phyloP scores from a whole-genome alignment of 2,329 filamentous ascomycete genomes.

The Ascochyta rabiei region DNA sequence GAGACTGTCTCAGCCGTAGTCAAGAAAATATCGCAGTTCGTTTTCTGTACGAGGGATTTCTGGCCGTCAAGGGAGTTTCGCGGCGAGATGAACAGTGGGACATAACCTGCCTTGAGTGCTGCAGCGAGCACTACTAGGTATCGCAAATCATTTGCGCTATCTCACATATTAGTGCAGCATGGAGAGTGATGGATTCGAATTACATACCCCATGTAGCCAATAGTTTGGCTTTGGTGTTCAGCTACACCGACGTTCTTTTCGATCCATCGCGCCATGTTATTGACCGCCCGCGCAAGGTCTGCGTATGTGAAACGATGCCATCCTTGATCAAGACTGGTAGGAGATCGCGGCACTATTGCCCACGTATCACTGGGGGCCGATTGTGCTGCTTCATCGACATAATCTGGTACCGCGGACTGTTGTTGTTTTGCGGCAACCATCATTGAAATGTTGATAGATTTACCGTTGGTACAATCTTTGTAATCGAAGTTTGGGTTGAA shows the following conservation, averaged over 20 bases:
- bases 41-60: slow-evolving; percentile 6
- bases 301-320: slow-evolving; percentile 7
- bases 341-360: slow-evolving; percentile 12
- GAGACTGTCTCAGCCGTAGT: background rate
- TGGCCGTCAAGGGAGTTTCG: slow-evolving; percentile 11
- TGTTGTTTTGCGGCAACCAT: background rate
- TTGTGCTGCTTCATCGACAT: slow-evolving; percentile 6
- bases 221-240: slow-evolving; percentile 7
- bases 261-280: slow-evolving; percentile 13
- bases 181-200: no score
- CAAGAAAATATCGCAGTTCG: slow-evolving; percentile 7
- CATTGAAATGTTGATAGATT: background rate
- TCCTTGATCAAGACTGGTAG: slow-evolving; percentile 4
- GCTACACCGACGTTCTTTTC: slow-evolving; percentile 3
- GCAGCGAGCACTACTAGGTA: slow-evolving; percentile 6
- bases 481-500: background rate
- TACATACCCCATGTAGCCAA: slow-evolving; percentile 13
- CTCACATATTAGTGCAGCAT: background rate
- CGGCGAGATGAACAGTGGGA: slow-evolving; percentile 8
- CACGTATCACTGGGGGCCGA: slow-evolving; percentile 3
- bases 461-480: background rate
- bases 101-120: slow-evolving; percentile 8
- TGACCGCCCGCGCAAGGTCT: slow-evolving; percentile 9
- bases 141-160: slow-evolving; percentile 11
- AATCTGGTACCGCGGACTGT: slow-evolving; percentile 7